Evolutionary conservation across 2,329 filamentous ascomycete species (phyloP).

Genomic region (Aspergillus aculeatus): DNA sequence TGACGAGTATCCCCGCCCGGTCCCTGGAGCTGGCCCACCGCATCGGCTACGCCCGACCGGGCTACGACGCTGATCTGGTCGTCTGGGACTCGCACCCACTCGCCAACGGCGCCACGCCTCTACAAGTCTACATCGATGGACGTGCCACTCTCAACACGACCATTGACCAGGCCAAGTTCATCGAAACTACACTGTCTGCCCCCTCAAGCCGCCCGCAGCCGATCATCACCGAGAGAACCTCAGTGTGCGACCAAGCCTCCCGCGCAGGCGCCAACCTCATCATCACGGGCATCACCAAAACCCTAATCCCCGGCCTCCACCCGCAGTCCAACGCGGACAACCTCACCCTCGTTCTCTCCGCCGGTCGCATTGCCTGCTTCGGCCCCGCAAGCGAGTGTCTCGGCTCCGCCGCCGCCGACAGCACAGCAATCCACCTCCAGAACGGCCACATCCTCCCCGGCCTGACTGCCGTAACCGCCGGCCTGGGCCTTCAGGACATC

Average conservation of each 20-base stretch:
- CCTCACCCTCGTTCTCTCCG: neutral
- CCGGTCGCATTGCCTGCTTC: neutral
- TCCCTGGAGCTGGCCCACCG: neutral
- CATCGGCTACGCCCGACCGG: neutral
- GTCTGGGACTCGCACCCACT: neutral
- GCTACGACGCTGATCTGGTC: neutral
- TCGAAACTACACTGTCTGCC: neutral
- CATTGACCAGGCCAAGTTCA: neutral
- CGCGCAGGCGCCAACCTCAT: neutral
- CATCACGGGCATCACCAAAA: neutral
- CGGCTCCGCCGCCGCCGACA: neutral
- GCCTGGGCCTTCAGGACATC: neutral
- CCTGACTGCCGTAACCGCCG: neutral
- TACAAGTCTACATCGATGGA: conserved; percentile 1
- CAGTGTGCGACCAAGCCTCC: neutral
- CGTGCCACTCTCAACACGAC: neutral
- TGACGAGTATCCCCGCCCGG: neutral
- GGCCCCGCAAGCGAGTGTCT: neutral
- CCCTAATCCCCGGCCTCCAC: neutral
- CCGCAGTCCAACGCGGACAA: neutral
- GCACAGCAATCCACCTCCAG: neutral
- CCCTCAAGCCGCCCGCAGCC: neutral
- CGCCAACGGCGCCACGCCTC: neutral
- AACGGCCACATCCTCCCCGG: neutral
- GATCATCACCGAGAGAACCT: neutral